These are phyloP conservation scores for Cyberlindnera euphorbiae DNA, from an alignment of 805 yeast genomes.

Conservation along the genomic window DNA sequence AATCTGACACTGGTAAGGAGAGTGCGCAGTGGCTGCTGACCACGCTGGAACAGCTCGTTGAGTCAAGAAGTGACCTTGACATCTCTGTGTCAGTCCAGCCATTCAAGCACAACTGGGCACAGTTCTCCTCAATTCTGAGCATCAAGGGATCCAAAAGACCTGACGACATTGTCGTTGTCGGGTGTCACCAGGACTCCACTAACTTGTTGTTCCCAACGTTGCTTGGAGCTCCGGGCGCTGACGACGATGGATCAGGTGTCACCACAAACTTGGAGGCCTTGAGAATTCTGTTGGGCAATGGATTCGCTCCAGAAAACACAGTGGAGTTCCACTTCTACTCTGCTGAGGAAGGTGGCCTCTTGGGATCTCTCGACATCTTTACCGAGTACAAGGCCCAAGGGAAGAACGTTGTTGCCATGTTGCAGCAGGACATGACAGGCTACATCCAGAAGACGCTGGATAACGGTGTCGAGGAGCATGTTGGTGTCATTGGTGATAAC, in stretches of 20 bases:
- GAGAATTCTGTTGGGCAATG: slow-evolving; percentile 46
- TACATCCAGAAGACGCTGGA: slow-evolving; percentile 25
- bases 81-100: slow-evolving; percentile 37
- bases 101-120: slow-evolving; percentile 72
- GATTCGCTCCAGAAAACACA: slow-evolving; percentile 59
- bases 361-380: slow-evolving; percentile 82
- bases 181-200: slow-evolving; percentile 86
- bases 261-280: slow-evolving; percentile 73
- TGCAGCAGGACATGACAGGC: slow-evolving; percentile 82
- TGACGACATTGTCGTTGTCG: slow-evolving; percentile 59
- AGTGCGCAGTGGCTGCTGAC: slow-evolving; percentile 67
- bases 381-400: slow-evolving; percentile 42
- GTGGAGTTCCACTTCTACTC: slow-evolving; percentile 92
- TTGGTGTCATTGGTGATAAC: slow-evolving; percentile 59
- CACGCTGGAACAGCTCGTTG: slow-evolving; percentile 33
- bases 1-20: slow-evolving; percentile 62
- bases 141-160: slow-evolving; percentile 45
- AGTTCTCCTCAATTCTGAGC: slow-evolving; percentile 66
- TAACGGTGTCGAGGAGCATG: slow-evolving; percentile 47
- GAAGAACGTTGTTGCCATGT: slow-evolving; percentile 66
- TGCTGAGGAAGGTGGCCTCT: slow-evolving; percentile 90
- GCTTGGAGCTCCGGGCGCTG: slow-evolving; percentile 87
- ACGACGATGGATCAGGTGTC: slow-evolving; percentile 90
- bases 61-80: slow-evolving; percentile 18
- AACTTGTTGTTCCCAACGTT: slow-evolving; percentile 67